These are phyloP conservation scores for Peltaster fructicola DNA, from an alignment of 2,329 filamentous ascomycete genomes.

Conservation along the genomic window DNA sequence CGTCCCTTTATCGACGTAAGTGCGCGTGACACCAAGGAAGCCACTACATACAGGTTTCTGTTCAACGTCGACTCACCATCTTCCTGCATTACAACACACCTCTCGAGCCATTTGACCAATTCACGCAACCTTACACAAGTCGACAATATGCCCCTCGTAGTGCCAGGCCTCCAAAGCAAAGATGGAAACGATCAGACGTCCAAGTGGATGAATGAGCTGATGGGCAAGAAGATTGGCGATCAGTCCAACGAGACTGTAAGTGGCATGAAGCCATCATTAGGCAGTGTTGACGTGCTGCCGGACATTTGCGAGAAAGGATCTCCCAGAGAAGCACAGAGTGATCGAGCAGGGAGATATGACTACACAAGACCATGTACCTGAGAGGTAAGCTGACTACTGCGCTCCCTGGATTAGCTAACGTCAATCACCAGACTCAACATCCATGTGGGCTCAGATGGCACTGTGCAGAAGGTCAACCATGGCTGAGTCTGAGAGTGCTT, in stretches of 20 bases:
- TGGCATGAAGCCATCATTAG: neutral
- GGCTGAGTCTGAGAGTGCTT: conserved; percentile 17
- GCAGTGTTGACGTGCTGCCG: conserved; percentile 7
- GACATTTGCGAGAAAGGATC: conserved; percentile 33
- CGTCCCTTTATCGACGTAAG: too few relatives aligned
- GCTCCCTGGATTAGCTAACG: neutral
- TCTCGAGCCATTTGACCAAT: too few relatives aligned
- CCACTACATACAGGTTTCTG: too few relatives aligned
- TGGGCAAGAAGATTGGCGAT: conserved; percentile 35
- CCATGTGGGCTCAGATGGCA: conserved; percentile 31
- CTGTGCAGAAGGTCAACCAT: conserved; percentile 30
- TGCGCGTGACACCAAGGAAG: too few relatives aligned
- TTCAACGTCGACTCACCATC: too few relatives aligned
- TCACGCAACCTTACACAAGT: too few relatives aligned
- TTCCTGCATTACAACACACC: too few relatives aligned
- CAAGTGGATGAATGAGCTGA: conserved; percentile 30
- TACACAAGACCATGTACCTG: conserved; percentile 31
- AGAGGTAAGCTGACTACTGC: conserved; percentile 18
- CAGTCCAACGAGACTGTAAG: conserved; percentile 26
- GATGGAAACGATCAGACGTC: conserved; percentile 19
- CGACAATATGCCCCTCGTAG: conserved; percentile 38
- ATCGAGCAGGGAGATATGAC: conserved; percentile 28
- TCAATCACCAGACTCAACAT: conserved; percentile 25
- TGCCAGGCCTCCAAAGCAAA: conserved; percentile 28
- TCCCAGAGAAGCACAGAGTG: conserved; percentile 30